These are phyloP conservation scores for Pisolithus microcarpus DNA, from an alignment of 768 basidiomycete species.

Conservation along the genomic window DNA sequence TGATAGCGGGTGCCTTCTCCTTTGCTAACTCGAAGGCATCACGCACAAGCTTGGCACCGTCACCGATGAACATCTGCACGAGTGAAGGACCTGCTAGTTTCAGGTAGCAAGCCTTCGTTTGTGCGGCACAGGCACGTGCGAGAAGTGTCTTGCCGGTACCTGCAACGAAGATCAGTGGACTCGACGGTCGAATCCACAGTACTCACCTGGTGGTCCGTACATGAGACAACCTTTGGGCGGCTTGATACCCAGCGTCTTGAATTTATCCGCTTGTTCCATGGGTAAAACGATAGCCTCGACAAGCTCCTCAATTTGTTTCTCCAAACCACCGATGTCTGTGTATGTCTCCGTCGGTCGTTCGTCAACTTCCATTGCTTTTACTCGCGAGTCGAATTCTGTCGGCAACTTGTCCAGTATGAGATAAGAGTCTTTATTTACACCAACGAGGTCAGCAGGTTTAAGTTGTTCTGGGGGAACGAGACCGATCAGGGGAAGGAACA, in stretches of 20 bases:
- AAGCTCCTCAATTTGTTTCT: conserved; percentile 98
- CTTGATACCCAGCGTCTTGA: conserved; percentile 96
- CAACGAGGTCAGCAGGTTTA: conserved; percentile 89
- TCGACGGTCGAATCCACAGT: background rate
- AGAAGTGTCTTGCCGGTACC: conserved; percentile 97
- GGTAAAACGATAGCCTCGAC: conserved; percentile 97
- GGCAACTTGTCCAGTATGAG: conserved; percentile 93
- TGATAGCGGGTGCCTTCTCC: conserved; percentile 97
- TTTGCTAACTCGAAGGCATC: conserved; percentile 98
- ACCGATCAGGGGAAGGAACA: conserved; percentile 96
- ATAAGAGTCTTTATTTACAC: conserved; percentile 99
- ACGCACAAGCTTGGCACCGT: conserved; percentile 96
- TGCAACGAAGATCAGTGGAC: conserved; percentile 16
- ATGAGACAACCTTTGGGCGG: conserved; percentile 97
- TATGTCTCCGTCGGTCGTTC: conserved; percentile 96
- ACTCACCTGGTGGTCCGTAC: conserved; percentile 93
- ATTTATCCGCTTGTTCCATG: conserved; percentile 98
- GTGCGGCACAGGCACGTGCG: conserved; percentile 95
- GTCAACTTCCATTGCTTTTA: conserved; percentile 99
- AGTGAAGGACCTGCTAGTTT: conserved; percentile 97
- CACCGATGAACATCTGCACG: conserved; percentile 99
- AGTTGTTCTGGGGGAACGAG: conserved; percentile 91
- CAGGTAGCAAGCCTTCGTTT: conserved; percentile 96
- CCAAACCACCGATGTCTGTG: conserved; percentile 94
- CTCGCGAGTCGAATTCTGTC: conserved; percentile 94